Evolutionary conservation across 495 filamentous ascomycete species (phyloP), one percentile per base, ranked within the genome.

Genomic region (Aspergillus olivimuriae): DNA sequence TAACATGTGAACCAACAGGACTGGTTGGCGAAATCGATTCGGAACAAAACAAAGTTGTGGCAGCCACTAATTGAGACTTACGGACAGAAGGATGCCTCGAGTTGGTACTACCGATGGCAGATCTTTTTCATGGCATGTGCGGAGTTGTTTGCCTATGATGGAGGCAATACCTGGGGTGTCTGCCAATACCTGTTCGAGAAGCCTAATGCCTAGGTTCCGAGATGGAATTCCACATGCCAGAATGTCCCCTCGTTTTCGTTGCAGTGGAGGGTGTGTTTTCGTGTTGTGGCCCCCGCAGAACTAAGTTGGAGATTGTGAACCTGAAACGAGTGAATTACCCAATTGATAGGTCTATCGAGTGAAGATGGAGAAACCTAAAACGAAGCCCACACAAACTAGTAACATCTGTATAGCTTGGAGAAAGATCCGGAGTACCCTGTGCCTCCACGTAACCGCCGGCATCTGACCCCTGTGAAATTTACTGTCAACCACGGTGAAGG

Each of bases 151-250:
- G 39, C 20, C 9, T 41, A 41, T 30, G 21, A 26, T 12, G 16
- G 23, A 11, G 39, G 39, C 10, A 23, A 41, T 30, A 41, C 39
- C 11, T 41, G 39, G 39, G 39, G 39, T 11, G 23, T 41, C 39
- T 28, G 39, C 15, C 39, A 41, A 14, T 41, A 41, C 16, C 30
- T 41, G 23, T 41, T 41, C 15, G 39, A 41, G 1, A 41, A 41
- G 39, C 24, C 24, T 28, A 28, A n/a, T n/a, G n/a, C n/a, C n/a
- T n/a, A n/a, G n/a, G n/a, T n/a, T n/a, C n/a, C n/a, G n/a, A n/a
- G n/a, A n/a, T n/a, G n/a, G n/a, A n/a, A n/a, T n/a, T n/a, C n/a
- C n/a, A n/a, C n/a, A n/a, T n/a, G n/a, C n/a, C n/a, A n/a, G n/a
- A n/a, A n/a, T n/a, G n/a, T n/a, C n/a, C n/a, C n/a, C n/a, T n/a